Evolutionary conservation across 305 asterid genomes (phyloP).

Genomic region (Caryopteris hybrid): DNA sequence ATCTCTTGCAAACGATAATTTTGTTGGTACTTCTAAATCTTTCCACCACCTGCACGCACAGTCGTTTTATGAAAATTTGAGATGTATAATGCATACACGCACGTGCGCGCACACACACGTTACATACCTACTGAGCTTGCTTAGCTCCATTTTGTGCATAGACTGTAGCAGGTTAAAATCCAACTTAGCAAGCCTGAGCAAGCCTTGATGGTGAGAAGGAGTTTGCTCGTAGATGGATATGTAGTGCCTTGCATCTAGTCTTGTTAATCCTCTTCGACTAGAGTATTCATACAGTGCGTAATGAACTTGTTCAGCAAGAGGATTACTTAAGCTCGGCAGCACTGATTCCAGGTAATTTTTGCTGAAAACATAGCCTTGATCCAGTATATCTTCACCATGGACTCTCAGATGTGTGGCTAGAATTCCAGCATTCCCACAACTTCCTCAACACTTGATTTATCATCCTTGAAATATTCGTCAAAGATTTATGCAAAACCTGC

Average conservation of each 20-base stretch:
- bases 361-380: constrained; percentile 4
- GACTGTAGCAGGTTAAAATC: constrained; percentile 30
- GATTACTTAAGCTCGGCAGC: not conserved
- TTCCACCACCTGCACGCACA: constrained; percentile 32
- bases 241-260: constrained; percentile 22
- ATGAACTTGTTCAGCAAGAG: constrained; percentile 11
- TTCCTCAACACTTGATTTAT: not conserved
- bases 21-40: constrained; percentile 6
- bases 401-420: constrained; percentile 17
- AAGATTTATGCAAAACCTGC: constrained; percentile 10
- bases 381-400: constrained; percentile 19
- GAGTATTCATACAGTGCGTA: constrained; percentile 22
- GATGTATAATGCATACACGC: too few species aligned
- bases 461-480: constrained; percentile 24
- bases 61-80: too few species aligned
- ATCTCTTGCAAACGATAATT: constrained; percentile 14
- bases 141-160: constrained; percentile 24
- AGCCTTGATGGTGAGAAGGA: constrained; percentile 3
- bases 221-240: constrained; percentile 15
- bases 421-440: constrained; percentile 16
- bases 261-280: constrained; percentile 24
- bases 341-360: constrained; percentile 5
- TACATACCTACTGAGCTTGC: constrained; percentile 25
- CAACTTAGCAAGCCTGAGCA: constrained; percentile 29
- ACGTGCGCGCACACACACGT: too few species aligned